Conservation (phyloP, 768 basidiomycete genomes). For the Russula abietina region DNA sequence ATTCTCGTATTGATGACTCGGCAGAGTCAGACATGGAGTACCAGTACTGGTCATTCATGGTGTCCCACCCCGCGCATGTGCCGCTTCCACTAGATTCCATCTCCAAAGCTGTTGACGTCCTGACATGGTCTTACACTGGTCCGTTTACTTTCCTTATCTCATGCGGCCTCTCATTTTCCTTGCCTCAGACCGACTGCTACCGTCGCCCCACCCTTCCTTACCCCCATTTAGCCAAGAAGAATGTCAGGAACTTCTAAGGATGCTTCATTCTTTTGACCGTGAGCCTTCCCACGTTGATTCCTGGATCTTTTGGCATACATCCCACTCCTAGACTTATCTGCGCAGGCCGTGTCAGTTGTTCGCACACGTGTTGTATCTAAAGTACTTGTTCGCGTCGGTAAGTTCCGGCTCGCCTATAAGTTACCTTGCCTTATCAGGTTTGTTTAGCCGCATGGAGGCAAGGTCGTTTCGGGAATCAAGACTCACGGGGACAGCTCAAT, state of each 20-base stretch:
- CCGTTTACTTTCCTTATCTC: slow-evolving; percentile 12
- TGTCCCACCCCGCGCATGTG: slow-evolving; percentile 70
- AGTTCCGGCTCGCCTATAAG: not conserved
- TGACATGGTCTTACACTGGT: slow-evolving; percentile 82
- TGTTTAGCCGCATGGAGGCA: slow-evolving; percentile 22
- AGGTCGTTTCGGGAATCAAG: slow-evolving; percentile 15
- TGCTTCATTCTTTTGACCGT: slow-evolving; percentile 45
- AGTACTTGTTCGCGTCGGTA: slow-evolving; percentile 23
- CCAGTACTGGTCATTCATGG: slow-evolving; percentile 77
- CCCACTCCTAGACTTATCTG: not conserved
- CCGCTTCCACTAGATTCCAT: slow-evolving; percentile 50
- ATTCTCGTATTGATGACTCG: not conserved
- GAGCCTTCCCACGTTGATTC: slow-evolving; percentile 1
- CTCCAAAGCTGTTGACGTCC: slow-evolving; percentile 63
- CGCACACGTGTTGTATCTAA: slow-evolving; percentile 25
- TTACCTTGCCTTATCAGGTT: not conserved
- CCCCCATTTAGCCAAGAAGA: slow-evolving; percentile 73
- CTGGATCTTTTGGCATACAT: not conserved
- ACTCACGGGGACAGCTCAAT: not conserved
- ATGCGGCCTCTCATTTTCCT: not conserved
- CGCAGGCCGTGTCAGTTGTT: slow-evolving; percentile 9
- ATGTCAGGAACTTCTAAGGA: slow-evolving; percentile 63
- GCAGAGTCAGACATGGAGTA: slow-evolving; percentile 70
- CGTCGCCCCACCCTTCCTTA: slow-evolving; percentile 47
- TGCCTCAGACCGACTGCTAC: slow-evolving; percentile 59